Evolutionary conservation across 495 filamentous ascomycete genomes (phyloP), one percentile per base, ranked within the genome.

Genomic region (Talaromyces adpressus): DNA sequence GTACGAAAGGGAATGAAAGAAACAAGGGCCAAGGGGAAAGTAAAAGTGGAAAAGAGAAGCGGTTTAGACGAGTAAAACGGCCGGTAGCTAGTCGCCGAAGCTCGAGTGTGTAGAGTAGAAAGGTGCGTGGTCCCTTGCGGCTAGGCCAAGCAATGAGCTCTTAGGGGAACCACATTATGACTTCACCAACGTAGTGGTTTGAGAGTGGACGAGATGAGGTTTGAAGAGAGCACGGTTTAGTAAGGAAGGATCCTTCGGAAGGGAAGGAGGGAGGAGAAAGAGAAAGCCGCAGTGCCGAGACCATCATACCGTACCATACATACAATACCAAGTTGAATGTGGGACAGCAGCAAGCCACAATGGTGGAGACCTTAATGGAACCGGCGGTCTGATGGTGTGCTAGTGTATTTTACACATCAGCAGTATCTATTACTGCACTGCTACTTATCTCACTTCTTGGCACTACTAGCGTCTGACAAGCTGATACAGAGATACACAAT

Each of bases 1-100:
- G 30, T 32, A 32, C 30, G 7, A 32, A 52, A 32, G 20, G 18
- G 67, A 69, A 62, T 18, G 39, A 52, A 64, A 59, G 64, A 62
- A 64, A 59, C 52, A 49, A 65, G 11, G 32, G 32, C 32, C 32
- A 36, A 41, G 30, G 16, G 58, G 62, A 66, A 62, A 27, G 61
- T 32, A 60, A 64, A 57, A 57, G 52, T 62, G 59, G 39, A 56
- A 56, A 56, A 56, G 52, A 56, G 52, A 56, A 56, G 52, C 11
- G 12, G 52, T 56, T 27, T 29, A 9, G 52, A 56, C 39, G 36
- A 62, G 60, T 27, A 62, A 20, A 29, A 22, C 39, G 41, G 36
- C 25, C 23, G 29, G 36, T 29, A 29, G 9, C 45, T 18, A 18
- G 45, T 18, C 45, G 45, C n/a, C 45, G 45, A 49, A 18, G 16